phyloP scores from a whole-genome alignment of 2,329 filamentous ascomycete genomes.

The Monosporascus sp. region DNA sequence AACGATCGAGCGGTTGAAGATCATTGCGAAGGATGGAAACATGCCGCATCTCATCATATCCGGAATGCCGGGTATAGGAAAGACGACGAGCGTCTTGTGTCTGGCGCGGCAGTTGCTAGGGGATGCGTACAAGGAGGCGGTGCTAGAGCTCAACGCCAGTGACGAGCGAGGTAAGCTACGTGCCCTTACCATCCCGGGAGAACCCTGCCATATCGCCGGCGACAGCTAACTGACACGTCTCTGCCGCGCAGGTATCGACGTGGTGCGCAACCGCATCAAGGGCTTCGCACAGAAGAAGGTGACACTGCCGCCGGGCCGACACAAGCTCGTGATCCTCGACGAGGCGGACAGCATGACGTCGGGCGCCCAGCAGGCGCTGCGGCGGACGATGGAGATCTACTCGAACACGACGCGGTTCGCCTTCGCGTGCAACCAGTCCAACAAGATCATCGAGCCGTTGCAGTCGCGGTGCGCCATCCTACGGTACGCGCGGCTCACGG shows the following conservation, averaged over 20 bases:
- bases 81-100: slow-evolving; percentile 93
- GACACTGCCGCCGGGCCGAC: slow-evolving; percentile 80
- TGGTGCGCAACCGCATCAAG: slow-evolving; percentile 95
- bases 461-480: slow-evolving; percentile 96
- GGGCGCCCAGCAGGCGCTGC: slow-evolving; percentile 89
- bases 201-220: not conserved
- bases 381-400: slow-evolving; percentile 98
- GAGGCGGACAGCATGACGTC: slow-evolving; percentile 98
- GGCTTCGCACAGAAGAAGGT: slow-evolving; percentile 99
- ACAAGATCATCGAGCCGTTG: slow-evolving; percentile 99
- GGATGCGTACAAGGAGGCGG: slow-evolving; percentile 93
- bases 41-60: slow-evolving; percentile 99
- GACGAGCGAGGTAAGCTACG: slow-evolving; percentile 74
- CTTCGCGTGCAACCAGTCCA: slow-evolving; percentile 97
- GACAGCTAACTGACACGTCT: not conserved
- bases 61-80: slow-evolving; percentile 98
- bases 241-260: slow-evolving; percentile 69
- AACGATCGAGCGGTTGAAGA: slow-evolving; percentile 94
- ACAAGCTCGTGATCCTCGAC: slow-evolving; percentile 96
- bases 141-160: slow-evolving; percentile 91
- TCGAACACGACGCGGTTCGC: slow-evolving; percentile 94
- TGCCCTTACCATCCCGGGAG: too few relatives aligned
- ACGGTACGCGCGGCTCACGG: slow-evolving; percentile 86
- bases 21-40: slow-evolving; percentile 97
- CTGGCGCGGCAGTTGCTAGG: slow-evolving; percentile 87